Evolutionary conservation across 768 basidiomycete species (phyloP), one percentile per base, ranked within the genome.

Genomic region (Coprinellus micaceus): DNA sequence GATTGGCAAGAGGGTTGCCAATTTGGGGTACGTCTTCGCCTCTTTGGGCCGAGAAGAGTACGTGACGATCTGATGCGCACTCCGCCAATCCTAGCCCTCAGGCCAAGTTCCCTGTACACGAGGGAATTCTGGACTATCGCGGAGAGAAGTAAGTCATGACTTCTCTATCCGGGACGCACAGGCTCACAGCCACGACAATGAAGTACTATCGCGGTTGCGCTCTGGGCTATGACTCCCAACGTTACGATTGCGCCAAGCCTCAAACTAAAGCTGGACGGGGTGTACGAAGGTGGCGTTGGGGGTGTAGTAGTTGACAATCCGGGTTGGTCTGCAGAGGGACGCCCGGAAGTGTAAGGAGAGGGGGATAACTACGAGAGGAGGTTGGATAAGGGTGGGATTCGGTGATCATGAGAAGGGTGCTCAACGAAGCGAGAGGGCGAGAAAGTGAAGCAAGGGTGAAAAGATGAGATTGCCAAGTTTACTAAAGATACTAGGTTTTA

Each of bases 91-190:
- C 9, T 40, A 89, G 88, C 15, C 90, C 91, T 19, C 90, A 93
- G 67, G 72, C 78, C 47, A 86, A 83, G 62, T 93, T 91, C 80
- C 89, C 91, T 1, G 89, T 93, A 4, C 91, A 88, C 44, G 80
- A 88, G 65, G 91, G 91, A 1, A 90, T 93, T 39, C 66, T 93
- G 49, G 71, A 91, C 63, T 89, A 88, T 62, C 74, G 74, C 28
- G 91, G 90, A 33, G 69, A 70, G 59, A 91, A 91, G 89, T 89
- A 66, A 60, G 82, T 67, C 36, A 24, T 39, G 56, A 21, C 17
- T 49, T 52, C 19, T 5, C 41, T 41, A 3, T 30, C 30, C 47
- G 7, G 28, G 56, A 15, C 15, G 5, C 21, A 37, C 29, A 43
- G 5, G 6, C 7, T 5, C n/a, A 43, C 6, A 10, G n/a, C n/a